Conservation (phyloP, 352 stramenopile genomes). For the Phytophthora hybrid region DNA sequence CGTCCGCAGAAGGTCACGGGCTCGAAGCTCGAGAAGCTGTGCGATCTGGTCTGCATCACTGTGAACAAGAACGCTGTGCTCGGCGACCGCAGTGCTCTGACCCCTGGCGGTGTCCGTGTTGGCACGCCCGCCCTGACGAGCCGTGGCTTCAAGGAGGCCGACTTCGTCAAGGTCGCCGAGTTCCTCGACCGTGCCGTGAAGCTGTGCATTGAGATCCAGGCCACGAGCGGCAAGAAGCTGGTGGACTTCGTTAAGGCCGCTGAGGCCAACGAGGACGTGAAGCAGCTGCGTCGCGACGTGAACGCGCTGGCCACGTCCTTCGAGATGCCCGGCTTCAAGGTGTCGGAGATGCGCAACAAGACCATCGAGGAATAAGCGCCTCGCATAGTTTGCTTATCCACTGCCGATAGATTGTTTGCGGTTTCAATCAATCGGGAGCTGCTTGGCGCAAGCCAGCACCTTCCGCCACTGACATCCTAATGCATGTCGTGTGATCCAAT, state of each 20-base stretch:
- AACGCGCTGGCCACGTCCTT: conserved; percentile 95
- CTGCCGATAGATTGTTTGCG: conserved; percentile 43
- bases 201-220: conserved; percentile 95
- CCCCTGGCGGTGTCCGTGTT: conserved; percentile 95
- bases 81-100: conserved; percentile 96
- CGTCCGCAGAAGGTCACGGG: conserved; percentile 95
- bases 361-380: conserved; percentile 65
- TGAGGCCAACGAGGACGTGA: conserved; percentile 84
- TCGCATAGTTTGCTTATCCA: conserved; percentile 31
- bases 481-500: conserved; percentile 39
- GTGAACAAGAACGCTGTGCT: conserved; percentile 99
- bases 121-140: conserved; percentile 97
- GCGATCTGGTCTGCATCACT: conserved; percentile 97
- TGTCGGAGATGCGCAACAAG: conserved; percentile 91
- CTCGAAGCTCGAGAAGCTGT: conserved; percentile 99
- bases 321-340: conserved; percentile 97
- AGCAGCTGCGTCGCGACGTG: conserved; percentile 92
- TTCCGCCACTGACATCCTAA: conserved; percentile 37
- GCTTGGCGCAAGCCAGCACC: conserved; percentile 26
- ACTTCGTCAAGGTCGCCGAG: conserved; percentile 96
- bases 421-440: conserved; percentile 36
- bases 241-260: conserved; percentile 94
- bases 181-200: conserved; percentile 96
- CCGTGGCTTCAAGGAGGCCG: conserved; percentile 96
- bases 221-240: conserved; percentile 92